phyloP scores from a whole-genome alignment of 441 rosid species.

The Iberis amara region DNA sequence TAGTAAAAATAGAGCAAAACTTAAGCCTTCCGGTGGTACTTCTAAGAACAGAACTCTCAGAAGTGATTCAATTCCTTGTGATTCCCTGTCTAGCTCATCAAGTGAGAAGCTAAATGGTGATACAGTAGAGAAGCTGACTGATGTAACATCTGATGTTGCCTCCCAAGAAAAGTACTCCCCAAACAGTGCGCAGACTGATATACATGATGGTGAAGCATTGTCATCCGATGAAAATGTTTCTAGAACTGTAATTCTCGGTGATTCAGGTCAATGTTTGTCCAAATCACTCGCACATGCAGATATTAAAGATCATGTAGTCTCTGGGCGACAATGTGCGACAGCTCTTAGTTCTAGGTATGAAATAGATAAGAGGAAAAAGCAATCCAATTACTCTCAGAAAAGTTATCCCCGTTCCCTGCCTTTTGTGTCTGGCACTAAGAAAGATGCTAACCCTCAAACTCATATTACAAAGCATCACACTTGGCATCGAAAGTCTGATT shows the following conservation, averaged over 20 bases:
- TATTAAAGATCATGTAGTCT: constrained; percentile 27
- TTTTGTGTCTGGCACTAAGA: constrained; percentile 37
- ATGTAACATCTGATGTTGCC: constrained; percentile 34
- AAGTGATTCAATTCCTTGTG: constrained; percentile 23
- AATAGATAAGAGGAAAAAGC: constrained; percentile 38
- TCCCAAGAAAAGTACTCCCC: constrained; percentile 36
- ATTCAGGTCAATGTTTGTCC: constrained; percentile 29
- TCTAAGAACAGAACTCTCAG: too few relatives aligned
- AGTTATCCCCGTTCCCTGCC: constrained; percentile 36
- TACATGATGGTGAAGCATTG: constrained; percentile 28
- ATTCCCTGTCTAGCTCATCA: too few relatives aligned
- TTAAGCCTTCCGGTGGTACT: constrained; percentile 6
- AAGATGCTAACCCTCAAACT: constrained; percentile 38
- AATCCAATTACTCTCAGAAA: constrained; percentile 33
- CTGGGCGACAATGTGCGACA: constrained; percentile 28
- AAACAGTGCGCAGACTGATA: constrained; percentile 12
- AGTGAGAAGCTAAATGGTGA: constrained; percentile 33
- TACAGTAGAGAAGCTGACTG: constrained; percentile 35
- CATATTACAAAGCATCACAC: constrained; percentile 44
- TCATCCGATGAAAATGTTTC: constrained; percentile 33
- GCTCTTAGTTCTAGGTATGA: constrained; percentile 26
- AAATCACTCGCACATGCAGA: constrained; percentile 26
- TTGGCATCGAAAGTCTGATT: constrained; percentile 59
- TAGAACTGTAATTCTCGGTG: constrained; percentile 33
- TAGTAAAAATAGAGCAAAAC: constrained; percentile 31